phyloP scores from a whole-genome alignment of 208 protist species.

The Zelonia costaricensis region DNA sequence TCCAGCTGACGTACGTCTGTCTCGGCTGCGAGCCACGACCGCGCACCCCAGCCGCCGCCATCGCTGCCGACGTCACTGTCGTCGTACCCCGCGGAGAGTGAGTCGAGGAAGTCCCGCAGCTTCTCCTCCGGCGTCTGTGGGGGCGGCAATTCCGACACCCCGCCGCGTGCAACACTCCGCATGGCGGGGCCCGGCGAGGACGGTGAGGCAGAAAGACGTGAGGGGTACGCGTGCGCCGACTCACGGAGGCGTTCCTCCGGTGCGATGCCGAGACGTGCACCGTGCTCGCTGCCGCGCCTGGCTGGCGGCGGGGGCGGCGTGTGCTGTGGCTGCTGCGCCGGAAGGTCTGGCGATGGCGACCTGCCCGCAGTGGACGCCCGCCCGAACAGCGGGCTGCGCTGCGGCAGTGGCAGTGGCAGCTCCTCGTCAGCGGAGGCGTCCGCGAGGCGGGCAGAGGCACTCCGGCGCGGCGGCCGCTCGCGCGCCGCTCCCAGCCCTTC shows the following conservation, averaged over 20 bases:
- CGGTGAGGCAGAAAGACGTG: no score
- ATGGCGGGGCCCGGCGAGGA: not conserved
- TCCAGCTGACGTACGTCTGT: not conserved
- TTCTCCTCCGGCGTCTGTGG: slow-evolving; percentile 6
- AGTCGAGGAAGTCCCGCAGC: slow-evolving; percentile 4
- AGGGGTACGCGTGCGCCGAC: no score
- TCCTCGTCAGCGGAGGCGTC: not conserved
- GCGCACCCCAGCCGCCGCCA: not conserved
- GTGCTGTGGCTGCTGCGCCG: slow-evolving; percentile 6
- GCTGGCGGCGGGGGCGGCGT: not conserved
- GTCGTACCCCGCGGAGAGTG: not conserved
- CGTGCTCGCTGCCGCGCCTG: not conserved
- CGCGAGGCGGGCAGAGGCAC: not conserved
- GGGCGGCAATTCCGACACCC: not conserved
- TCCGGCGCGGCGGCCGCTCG: not conserved
- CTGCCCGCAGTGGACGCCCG: not conserved
- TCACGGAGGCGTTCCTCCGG: no score
- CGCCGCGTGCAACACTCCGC: no score
- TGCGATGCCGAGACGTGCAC: slow-evolving; percentile 8
- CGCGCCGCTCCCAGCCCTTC: no score
- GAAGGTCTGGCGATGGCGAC: slow-evolving; percentile 7
- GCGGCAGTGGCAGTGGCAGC: slow-evolving; percentile 15
- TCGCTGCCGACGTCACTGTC: not conserved
- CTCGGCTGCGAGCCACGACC: not conserved
- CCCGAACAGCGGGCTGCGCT: slow-evolving; percentile 22